Percentiles rank a stretch among this genome's conserved stretches.
These are phyloP conservation scores for Closterium sp. DNA, from an alignment of 139 green algal species.

Conservation along the genomic window DNA sequence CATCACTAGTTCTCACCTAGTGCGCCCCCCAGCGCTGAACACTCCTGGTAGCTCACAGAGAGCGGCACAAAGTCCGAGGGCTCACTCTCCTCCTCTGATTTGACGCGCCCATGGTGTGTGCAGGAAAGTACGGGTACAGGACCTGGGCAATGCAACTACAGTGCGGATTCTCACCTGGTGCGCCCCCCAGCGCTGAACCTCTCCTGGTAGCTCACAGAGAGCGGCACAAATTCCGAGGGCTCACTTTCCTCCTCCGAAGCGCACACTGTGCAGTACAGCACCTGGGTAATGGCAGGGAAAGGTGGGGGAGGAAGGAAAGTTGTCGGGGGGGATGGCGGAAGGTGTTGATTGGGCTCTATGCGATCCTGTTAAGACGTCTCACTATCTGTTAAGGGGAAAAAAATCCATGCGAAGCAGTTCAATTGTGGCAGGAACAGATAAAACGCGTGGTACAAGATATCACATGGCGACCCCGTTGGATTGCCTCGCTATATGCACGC, in stretches of 20 bases:
- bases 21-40: conserved; percentile 87
- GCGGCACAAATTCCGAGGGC: conserved; percentile 81
- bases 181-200: conserved; percentile 84
- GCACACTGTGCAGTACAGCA: no score
- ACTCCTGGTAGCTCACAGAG: conserved; percentile 92
- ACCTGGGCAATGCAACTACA: conserved; percentile 61
- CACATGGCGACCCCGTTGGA: no score
- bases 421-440: no score
- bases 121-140: no score
- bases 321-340: neutral
- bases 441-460: no score
- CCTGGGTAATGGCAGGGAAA: conserved; percentile 56
- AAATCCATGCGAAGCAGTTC: no score
- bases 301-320: neutral
- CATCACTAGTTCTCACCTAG: conserved; percentile 56
- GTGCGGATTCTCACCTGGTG: conserved; percentile 60
- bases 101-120: no score
- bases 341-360: neutral
- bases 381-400: no score
- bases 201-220: conserved; percentile 94
- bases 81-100: conserved; percentile 47
- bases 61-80: conserved; percentile 86
- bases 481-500: conserved; percentile 3
- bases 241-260: conserved; percentile 52
- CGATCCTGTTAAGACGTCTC: no score